phyloP scores from a whole-genome alignment of 2,329 filamentous ascomycete genomes.

The Macroventuria anomochaeta region DNA sequence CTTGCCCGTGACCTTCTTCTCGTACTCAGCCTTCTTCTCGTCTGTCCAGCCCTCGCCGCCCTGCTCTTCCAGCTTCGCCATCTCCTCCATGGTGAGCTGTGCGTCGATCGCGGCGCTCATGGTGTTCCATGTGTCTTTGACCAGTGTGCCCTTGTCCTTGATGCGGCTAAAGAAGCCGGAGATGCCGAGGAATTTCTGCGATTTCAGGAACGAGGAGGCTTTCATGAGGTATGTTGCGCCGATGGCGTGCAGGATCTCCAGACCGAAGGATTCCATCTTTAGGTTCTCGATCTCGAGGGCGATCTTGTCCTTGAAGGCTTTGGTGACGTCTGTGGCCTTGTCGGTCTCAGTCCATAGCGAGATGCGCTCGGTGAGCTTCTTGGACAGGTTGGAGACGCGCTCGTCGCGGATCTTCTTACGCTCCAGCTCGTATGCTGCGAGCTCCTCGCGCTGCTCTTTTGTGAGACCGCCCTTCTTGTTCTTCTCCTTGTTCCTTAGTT shows the following conservation, averaged over 20 bases:
- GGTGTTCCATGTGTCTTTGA: constrained; percentile 98
- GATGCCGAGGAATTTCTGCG: constrained; percentile 95
- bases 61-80: constrained; percentile 93
- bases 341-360: constrained; percentile 98
- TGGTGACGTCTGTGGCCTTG: constrained; percentile 82
- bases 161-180: constrained; percentile 92
- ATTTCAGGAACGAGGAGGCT: constrained; percentile 85
- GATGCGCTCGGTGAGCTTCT: constrained; percentile 87
- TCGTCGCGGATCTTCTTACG: constrained; percentile 84
- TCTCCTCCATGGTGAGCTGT: constrained; percentile 98
- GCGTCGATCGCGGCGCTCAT: constrained; percentile 96
- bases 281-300: constrained; percentile 94
- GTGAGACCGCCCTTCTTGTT: constrained; percentile 88
- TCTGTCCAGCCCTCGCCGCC: constrained; percentile 98
- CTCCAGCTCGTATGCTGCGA: constrained; percentile 87
- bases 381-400: constrained; percentile 80
- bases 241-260: constrained; percentile 95
- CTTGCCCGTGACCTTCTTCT: constrained; percentile 95
- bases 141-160: constrained; percentile 94
- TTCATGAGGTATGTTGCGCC: constrained; percentile 90
- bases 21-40: constrained; percentile 94
- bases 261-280: constrained; percentile 98
- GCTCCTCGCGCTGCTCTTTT: constrained; percentile 92
- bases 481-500: constrained; percentile 80
- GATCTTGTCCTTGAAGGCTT: constrained; percentile 92